Evolutionary conservation across 192 early-diverging fungal species (phyloP), one percentile per base, ranked within the genome.

Genomic region (Coemansia sp.): DNA sequence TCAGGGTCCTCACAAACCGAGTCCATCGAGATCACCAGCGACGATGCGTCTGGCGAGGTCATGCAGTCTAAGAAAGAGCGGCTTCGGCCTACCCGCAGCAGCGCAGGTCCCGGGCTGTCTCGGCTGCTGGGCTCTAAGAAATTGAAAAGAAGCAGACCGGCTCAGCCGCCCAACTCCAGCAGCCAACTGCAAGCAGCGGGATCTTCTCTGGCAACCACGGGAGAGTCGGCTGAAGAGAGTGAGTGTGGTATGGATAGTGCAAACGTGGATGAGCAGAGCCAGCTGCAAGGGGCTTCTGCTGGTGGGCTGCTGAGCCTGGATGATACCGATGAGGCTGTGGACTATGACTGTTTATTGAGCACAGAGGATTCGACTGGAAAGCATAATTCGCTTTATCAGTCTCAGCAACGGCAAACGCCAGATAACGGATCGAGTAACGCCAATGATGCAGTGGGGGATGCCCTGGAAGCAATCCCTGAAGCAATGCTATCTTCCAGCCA

Each of bases 331-430:
- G 56, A 39, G 6, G 41, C 31, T 15, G 41, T 44, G 26, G 72
- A 55, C 43, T 69, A 51, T 49, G 73, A 65, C 9, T 76, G 73
- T 43, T 23, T 76, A 59, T 51, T 76, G 15, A 54, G 62, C 11
- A n/a, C 58, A 5, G 55, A 50, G 16, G 63, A 62, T 37, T 41
- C 48, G 26, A n/a, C 53, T 10, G 53, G 23, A 16, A 11, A 9
- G 7, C 32, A 6, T 6, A 34, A 2, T 34, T 34, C 32, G 6
- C 32, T 34, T 34, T 2, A 34, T 6, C 51, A 4, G 20, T 39
- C 21, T 9, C 51, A 53, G 23, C 37, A 23, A 14, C 50, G 15
- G 18, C 34, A 18, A 34, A 51, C 18, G 15, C 10, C 34, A 40
- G 32, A 9, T 9, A 34, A 7, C 6, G 32, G 7, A 34, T 34